Evolutionary conservation across 23 red algal genomes (phyloP).

Genomic region (Agarophyton chilense): DNA sequence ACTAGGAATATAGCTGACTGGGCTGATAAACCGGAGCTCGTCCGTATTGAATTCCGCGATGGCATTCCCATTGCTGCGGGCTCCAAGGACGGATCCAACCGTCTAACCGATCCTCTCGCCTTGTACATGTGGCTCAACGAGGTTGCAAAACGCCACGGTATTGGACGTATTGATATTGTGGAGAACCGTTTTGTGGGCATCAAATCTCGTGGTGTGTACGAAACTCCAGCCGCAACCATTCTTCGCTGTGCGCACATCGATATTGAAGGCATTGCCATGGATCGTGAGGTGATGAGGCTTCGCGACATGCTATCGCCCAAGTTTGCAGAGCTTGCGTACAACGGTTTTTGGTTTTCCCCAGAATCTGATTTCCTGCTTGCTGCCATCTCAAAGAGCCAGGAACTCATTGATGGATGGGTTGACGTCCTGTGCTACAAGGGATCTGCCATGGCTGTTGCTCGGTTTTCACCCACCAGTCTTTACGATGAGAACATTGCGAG

Average conservation of each 20-base stretch:
- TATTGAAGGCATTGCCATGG: slow-evolving; percentile 99
- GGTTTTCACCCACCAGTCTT: slow-evolving; percentile 79
- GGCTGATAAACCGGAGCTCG: slow-evolving; percentile 74
- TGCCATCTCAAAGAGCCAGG: slow-evolving; percentile 95
- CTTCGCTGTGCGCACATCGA: slow-evolving; percentile 95
- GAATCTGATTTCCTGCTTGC: slow-evolving; percentile 96
- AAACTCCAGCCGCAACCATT: slow-evolving; percentile 94
- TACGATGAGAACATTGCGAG: slow-evolving; percentile 92
- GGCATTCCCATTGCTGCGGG: slow-evolving; percentile 79
- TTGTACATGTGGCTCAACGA: slow-evolving; percentile 85
- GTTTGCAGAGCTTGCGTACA: slow-evolving; percentile 94
- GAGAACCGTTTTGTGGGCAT: slow-evolving; percentile 97
- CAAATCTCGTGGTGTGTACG: slow-evolving; percentile 93
- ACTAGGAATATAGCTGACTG: slow-evolving; percentile 67
- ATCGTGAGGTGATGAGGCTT: slow-evolving; percentile 98
- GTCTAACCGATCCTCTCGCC: slow-evolving; percentile 58
- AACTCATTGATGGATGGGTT: slow-evolving; percentile 99
- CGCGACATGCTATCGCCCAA: slow-evolving; percentile 98
- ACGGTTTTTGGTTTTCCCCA: slow-evolving; percentile 98
- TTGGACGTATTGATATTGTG: slow-evolving; percentile 97
- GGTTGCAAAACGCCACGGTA: slow-evolving; percentile 88
- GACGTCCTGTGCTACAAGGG: slow-evolving; percentile 97
- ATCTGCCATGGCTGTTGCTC: slow-evolving; percentile 88
- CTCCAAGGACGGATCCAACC: slow-evolving; percentile 18
- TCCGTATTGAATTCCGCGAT: slow-evolving; percentile 87